Evolutionary conservation across 1,139 yeast genomes (phyloP), one percentile per base, ranked within the genome.

Genomic region (Pichia sp.): DNA sequence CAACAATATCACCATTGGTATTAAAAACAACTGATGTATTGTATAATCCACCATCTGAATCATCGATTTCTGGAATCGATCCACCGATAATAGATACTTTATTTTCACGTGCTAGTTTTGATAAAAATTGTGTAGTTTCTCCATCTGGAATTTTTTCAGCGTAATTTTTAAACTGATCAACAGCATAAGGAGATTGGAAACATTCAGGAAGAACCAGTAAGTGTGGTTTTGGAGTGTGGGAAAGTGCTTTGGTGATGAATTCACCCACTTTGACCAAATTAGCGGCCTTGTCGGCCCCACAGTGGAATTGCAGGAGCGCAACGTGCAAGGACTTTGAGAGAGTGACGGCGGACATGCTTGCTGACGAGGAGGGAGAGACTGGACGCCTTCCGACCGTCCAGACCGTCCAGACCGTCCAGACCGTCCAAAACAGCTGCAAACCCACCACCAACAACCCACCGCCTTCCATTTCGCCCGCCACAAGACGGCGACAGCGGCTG

Each of bases 141-240:
- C 93, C 93, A 2, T 63, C 59, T 6, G 94, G 94, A 33, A 80
- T 75, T 9, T 55, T 50, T 60, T 89, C 97, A 9, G 95, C 88
- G 59, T 89, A 89, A 48, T 84, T 78, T 22, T 83, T 76, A 63
- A 91, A 91, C 46, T 91, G 83, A 45, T 78, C 77, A 23, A 87
- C 95, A 0, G 95, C 81, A 57, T 91, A 91, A 5, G 97, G 97
- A 1, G 96, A 84, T 62, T 89, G 89, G 74, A 89, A 91, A 64
- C 96, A 89, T 65, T 91, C 97, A 6, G 93, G 93, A 37, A 83
- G 66, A 60, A 83, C 80, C n/a, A 83, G 29, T 20, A 57, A 35
- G 50, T 81, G 83, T 15, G 80, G 68, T 30, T 68, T 65, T 26
- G 76, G 76, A 27, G 78, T 67, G 37, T 70, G 64, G 4, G 54